Base-by-base conservation (phyloP, 805 yeast genomes). In the Candida patagonica region DNA sequence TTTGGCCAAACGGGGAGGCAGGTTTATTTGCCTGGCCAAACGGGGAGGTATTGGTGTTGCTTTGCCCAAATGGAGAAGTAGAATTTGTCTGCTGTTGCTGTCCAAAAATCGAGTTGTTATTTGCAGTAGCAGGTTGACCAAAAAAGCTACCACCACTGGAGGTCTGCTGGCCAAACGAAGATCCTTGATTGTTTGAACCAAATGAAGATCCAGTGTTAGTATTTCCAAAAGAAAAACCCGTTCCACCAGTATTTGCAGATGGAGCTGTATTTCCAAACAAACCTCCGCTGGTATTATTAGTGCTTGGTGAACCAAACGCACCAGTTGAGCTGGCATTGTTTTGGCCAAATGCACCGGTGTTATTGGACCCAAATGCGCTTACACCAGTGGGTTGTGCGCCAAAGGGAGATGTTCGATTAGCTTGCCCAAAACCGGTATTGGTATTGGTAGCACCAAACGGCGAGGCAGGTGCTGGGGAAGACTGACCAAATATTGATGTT, bases 341-440 rank as follows among this genome's bases (percentile, higher is more conserved):
- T 6, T 33, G 42, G 23, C 53, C 51, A 15, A 53, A 35, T 26
- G 46, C 43, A 37, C 26, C n/a, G 16, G 20, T 30, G 26, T 17
- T 21, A 25, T 19, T 26, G 21, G 23, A 16, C 17, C 31, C 31
- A 13, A 23, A 33, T 22, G 32, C 22, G 58, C 54, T 15, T n/a
- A n/a, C n/a, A n/a, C n/a, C n/a, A n/a, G 31, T 19, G 20, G 17
- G 52, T 43, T 12, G 20, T 9, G 44, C 20, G 19, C 31, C 31
- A 19, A 36, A 36, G 22, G 66, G 58, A 31, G 55, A 38, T 45
- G 45, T 44, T 2, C 35, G 32, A 23, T 6, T 56, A 38, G 60
- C 62, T 26, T 58, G 53, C 26, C 75, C 75, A 51, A 72, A 73
- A 24, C 53, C 44, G 26, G 51, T 47, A 42, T 55, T 61, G 29